Evolutionary conservation across 2,329 filamentous ascomycete species (phyloP), one percentile per base, ranked within the genome.

Genomic region (Apiospora aurea): DNA sequence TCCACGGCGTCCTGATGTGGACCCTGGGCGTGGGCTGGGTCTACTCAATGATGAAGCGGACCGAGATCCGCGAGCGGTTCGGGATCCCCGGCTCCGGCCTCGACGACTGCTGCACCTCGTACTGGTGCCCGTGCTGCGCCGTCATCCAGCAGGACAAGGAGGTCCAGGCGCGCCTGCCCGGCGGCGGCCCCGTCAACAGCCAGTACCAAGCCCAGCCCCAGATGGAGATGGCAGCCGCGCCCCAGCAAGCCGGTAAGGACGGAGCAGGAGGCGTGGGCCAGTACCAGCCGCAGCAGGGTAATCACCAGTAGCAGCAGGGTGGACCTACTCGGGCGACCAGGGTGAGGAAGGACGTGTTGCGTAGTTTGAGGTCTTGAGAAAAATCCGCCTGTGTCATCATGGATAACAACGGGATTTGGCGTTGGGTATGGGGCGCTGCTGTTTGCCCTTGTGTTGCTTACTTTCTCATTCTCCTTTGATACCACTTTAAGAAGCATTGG

Each of bases 131-230:
- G 47, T 90, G 87, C 83, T 91, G 89, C 76, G 82, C 84, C 7
- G 79, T 90, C 72, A 83, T 90, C 74, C 89, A 91, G 81, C 84
- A 90, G 71, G 87, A 90, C 72, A 88, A 89, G 75, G 89, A 91
- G 76, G 84, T 86, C 66, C 76, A 78, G 71, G 68, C 66, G 5
- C 79, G 80, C 34, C 77, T 77, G 44, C 73, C 72, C 44, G 75
- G 76, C 61, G 73, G 77, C 13, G 74, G 74, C 24, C 76, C 75
- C 67, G n/a, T 64, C 34, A 10, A 64, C 8, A 78, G 82, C 73
- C 79, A 77, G 44, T 85, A 84, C 72, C 81, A 84, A 75, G 71
- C 78, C 66, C 78, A 82, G 72, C 80, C 81, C 74, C 77, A 78
- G 29, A 84, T 84, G 83, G 72, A 77, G 21, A 81, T 83, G 81